Percentiles rank a stretch among this genome's conserved stretches.
Conservation (phyloP, 139 green algal genomes). For the Zygnema circumcarinatum region DNA sequence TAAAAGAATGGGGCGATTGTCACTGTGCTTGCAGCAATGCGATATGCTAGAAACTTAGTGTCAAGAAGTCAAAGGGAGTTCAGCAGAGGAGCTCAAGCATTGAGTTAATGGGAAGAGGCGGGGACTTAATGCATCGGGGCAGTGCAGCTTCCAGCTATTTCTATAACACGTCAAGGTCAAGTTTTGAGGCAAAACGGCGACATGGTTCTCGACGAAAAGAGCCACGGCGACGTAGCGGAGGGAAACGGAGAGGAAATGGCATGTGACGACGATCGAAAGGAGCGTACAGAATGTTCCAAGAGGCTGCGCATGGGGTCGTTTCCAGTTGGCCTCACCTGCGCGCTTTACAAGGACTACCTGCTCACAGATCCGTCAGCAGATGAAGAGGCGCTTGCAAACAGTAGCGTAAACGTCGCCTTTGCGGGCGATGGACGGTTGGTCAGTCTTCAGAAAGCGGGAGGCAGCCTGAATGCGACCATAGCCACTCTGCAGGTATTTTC, state of each 20-base stretch:
- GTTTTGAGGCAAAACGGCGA: neutral
- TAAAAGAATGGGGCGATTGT: neutral
- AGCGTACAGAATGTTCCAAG: too few species aligned
- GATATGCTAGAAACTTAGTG: too few species aligned
- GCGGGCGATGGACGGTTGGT: neutral
- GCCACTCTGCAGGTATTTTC: too few species aligned
- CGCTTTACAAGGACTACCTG: slow-evolving; percentile 49
- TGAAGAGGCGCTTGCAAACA: slow-evolving; percentile 73
- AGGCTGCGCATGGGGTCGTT: neutral
- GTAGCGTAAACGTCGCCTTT: slow-evolving; percentile 51
- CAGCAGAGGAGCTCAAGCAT: too few species aligned
- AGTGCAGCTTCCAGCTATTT: neutral
- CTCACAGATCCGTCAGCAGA: slow-evolving; percentile 76
- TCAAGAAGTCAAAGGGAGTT: too few species aligned
- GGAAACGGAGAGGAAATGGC: neutral
- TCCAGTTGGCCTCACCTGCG: slow-evolving; percentile 15
- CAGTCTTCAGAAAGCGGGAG: slow-evolving; percentile 15
- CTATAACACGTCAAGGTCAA: neutral
- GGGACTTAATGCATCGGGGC: neutral
- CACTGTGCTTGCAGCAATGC: too few species aligned
- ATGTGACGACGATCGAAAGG: neutral
- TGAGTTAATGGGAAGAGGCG: neutral
- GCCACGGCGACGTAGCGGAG: neutral
- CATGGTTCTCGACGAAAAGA: neutral
- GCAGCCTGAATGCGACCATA: neutral